Percentiles rank a stretch among this genome's conserved stretches.
phyloP scores from a whole-genome alignment of 148 eudicot genomes.

The Rhododendron molle region DNA sequence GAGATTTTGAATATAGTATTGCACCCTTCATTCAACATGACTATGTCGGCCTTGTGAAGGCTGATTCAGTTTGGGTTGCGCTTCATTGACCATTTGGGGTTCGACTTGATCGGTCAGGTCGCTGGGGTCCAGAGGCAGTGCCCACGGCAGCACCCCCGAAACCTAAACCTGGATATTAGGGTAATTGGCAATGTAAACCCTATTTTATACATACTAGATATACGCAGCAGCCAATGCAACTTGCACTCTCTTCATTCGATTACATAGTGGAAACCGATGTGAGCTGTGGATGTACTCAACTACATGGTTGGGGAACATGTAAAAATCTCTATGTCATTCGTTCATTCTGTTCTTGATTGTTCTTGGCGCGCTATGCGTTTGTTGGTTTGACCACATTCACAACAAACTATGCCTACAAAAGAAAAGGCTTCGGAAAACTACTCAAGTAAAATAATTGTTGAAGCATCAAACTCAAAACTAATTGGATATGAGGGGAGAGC shows the following conservation, averaged over 20 bases:
- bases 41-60: not conserved
- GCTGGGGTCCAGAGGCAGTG: not conserved
- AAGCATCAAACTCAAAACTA: too few species aligned
- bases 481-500: too few species aligned
- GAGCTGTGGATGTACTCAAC: not conserved
- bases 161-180: not conserved
- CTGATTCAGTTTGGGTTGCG: not conserved
- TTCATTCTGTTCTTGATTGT: not conserved
- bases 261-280: not conserved
- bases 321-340: not conserved
- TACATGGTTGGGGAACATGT: not conserved
- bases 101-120: not conserved
- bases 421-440: not conserved
- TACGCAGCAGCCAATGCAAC: not conserved
- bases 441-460: too few species aligned
- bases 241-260: not conserved
- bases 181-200: not conserved
- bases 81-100: not conserved
- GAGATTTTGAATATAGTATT: not conserved
- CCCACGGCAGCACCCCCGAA: not conserved
- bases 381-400: not conserved
- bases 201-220: not conserved
- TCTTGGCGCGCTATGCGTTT: not conserved
- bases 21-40: not conserved
- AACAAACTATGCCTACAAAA: not conserved